Base-by-base conservation (phyloP, 106 monocot species). In the Vanilla planifolia region DNA sequence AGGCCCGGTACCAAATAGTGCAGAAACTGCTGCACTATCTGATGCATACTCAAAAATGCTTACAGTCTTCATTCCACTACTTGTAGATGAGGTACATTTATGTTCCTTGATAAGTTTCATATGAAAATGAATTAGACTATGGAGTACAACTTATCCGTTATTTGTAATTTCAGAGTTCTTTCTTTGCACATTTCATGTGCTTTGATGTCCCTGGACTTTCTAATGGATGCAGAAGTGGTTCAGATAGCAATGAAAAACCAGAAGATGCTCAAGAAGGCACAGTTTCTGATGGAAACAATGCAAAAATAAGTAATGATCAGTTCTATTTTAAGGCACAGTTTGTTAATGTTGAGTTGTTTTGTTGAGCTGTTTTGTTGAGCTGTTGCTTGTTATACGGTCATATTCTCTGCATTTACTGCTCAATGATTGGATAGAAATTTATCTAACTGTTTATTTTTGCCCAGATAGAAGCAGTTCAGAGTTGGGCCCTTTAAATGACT, bases 121-220 rank as follows among this genome's bases (percentile, higher is more conserved):
- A 47, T 9, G 39, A 21, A 51, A 56, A 27, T 36, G 5, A 30
- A 58, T 41, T 39, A 23, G 6, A 3, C 48, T 10, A 48, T 24
- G 33, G 33, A 44, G n/a, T 73, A 56, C 35, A 28, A 65, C 10
- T 51, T 48, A 15, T 30, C 10, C 19, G 41, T 15, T 63, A 20
- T 23, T 43, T 59, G 10, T 19, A 60, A 15, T 45, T 61, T 55
- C 75, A 98, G 98, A 98, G 98, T 67, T 82, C 98, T 19, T 98
- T 98, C 43, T 88, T 98, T 69, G 79, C 88, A 68, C 98, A 92
- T 76, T 98, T 98, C 56, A 92, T 98, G 98, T 98, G 98, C 67
- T 98, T 98, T 77, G 98, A 98, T 66, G 77, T 87, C 60, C 74
- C 88, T 48, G 35, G 81, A 17, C 51, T 80, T 43, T 37, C 69